These are phyloP conservation scores for Dionaea muscipula DNA, from an alignment of 179 eudicot genomes.

Conservation along the genomic window DNA sequence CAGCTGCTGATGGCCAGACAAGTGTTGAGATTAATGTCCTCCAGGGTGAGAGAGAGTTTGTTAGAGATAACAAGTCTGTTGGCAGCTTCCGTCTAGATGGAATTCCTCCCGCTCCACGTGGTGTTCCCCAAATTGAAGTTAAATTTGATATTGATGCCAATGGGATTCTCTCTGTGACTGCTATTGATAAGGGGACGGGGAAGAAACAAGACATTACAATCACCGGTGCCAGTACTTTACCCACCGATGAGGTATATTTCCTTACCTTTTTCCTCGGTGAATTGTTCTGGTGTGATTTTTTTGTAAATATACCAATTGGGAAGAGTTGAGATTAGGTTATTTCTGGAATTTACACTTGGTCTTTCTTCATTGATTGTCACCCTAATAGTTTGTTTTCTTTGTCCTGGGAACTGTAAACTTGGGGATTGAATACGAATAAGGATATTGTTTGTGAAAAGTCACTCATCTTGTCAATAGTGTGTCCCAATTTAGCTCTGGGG, in stretches of 20 bases:
- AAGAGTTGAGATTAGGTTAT: too few relatives aligned
- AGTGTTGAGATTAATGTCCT: conserved; percentile 94
- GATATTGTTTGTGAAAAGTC: too few relatives aligned
- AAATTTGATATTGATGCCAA: conserved; percentile 91
- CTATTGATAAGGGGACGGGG: conserved; percentile 83
- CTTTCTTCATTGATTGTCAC: too few relatives aligned
- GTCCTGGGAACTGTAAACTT: too few relatives aligned
- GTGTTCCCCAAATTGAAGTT: conserved; percentile 95
- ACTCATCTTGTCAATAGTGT: too few relatives aligned
- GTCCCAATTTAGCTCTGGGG: too few relatives aligned
- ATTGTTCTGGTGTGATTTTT: too few relatives aligned
- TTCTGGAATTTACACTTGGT: too few relatives aligned
- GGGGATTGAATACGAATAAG: too few relatives aligned
- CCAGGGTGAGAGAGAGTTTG: conserved; percentile 94
- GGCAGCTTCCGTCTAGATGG: conserved; percentile 97
- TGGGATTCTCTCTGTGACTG: conserved; percentile 83
- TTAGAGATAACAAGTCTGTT: conserved; percentile 81
- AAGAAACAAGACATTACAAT: conserved; percentile 95
- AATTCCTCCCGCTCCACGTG: conserved; percentile 97
- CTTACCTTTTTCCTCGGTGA: background rate
- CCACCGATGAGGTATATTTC: conserved; percentile 66
- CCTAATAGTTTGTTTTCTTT: too few relatives aligned
- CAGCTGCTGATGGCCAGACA: conserved; percentile 97
- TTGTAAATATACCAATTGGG: too few relatives aligned
- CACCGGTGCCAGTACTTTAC: conserved; percentile 92